Evolutionary conservation across 2,329 filamentous ascomycete species (phyloP), one percentile per base, ranked within the genome.

Genomic region (Arachnomyces sp.): DNA sequence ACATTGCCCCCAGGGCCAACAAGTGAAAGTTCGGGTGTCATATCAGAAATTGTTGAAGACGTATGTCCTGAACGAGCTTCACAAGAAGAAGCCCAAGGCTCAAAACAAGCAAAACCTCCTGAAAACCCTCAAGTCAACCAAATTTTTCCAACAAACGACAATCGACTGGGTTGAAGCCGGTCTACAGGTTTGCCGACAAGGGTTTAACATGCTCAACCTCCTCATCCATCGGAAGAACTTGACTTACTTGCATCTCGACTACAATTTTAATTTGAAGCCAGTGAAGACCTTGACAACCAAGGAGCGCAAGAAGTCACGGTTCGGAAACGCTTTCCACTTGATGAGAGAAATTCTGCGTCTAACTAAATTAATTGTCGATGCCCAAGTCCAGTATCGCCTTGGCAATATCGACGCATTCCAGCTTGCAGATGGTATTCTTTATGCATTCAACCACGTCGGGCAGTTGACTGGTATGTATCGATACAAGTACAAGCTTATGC

Each of bases 401-500:
- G 93, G 93, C 43, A 98, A 98, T 56, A 96, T 98, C 48, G 92
- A 98, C 63, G 92, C 93, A 29, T 98, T 98, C 71, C 92, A 98
- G 63, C 80, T 98, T 49, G 92, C 92, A 3, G 92, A 98, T 63
- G 92, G 92, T 63, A 98, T 98, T 42, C 72, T 96, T n/a, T 98
- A 98, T 54, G 93, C 92, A 13, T 98, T 98, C 71, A 98, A 98
- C 66, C 92, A 98, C 54, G 92, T 98, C 42, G 92, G 92, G 46
- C 93, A 98, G 64, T 72, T 98, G 46, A 98, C 92, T 12, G 92
- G 92, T 60, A 98, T 98, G 92, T 98, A 98, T 67, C 84, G 92
- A 45, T 98, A 98, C 76, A 98, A 98, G 73, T 98, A 98, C 72
- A 98, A 98, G 73, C 74, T 98, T 42, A 98, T 98, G 92, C 92